Evolutionary conservation across 164 flowering plant species (phyloP).

Genomic region (Vitis amurensis): DNA sequence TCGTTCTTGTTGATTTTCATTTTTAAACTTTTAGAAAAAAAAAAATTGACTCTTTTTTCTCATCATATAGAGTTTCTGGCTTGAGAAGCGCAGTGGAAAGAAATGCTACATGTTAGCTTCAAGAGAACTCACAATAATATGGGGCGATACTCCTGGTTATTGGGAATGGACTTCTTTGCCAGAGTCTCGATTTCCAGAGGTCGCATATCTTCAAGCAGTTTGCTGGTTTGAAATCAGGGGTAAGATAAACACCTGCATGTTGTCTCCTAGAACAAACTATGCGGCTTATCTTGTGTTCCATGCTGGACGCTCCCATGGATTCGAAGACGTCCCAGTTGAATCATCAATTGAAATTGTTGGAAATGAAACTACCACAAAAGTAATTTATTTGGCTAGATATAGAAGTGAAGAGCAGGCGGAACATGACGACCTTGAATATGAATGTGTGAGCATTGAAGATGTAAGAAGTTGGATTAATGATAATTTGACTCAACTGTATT

Average conservation of each 20-base stretch:
- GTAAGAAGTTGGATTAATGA: no score
- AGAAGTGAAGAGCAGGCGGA: no score
- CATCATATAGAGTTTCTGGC: conserved; percentile 33
- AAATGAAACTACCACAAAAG: background rate
- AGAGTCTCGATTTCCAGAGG: conserved; percentile 39
- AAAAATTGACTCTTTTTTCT: no score
- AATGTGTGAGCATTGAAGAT: no score
- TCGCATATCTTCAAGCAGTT: conserved; percentile 29
- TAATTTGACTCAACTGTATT: no score
- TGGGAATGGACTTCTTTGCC: conserved; percentile 44
- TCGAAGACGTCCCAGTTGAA: conserved; percentile 18
- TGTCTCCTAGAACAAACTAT: conserved; percentile 32
- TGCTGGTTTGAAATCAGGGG: conserved; percentile 43
- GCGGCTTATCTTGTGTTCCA: conserved; percentile 34
- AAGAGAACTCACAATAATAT: conserved; percentile 34
- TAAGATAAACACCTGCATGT: conserved; percentile 20
- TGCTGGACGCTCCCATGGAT: conserved; percentile 11
- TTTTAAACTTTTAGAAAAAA: no score
- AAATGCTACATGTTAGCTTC: conserved; percentile 42
- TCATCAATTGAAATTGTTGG: conserved; percentile 17
- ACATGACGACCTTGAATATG: no score
- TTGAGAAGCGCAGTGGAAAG: conserved; percentile 40
- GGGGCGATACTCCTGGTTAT: conserved; percentile 31
- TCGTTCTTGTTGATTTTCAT: no score
- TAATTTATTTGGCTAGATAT: no score